Evolutionary conservation across 2,329 filamentous ascomycete genomes (phyloP), one percentile per base, ranked within the genome.

Genomic region (Monilinia aucupariae): DNA sequence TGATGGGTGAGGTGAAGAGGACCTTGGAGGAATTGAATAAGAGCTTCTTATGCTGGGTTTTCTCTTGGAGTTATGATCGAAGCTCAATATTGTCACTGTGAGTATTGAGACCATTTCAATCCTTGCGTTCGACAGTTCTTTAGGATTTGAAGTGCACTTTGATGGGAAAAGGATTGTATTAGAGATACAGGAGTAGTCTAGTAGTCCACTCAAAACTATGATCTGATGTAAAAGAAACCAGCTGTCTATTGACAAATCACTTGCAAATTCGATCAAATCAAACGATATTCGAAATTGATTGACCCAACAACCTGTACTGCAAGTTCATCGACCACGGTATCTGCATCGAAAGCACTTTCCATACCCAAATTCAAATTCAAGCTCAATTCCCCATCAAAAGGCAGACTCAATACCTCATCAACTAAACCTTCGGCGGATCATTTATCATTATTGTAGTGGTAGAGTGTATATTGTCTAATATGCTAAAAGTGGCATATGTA

Each of bases 351-450:
- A 10, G 4, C 9, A 22, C 25, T 47, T 2, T 9, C 43, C n/a
- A 10, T 12, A 13, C 17, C 13, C 27, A 47, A 47, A 22, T 13
- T 22, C n/a, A 56, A 3, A 6, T 10, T 6, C 9, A 8, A 34
- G 8, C n/a, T 2, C n/a, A 17, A 10, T 45, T 2, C 3, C 3
- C 4, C 3, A 47, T 1, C 5, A 8, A 12, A n/a, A n/a, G n/a
- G n/a, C n/a, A n/a, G n/a, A 15, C 10, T 56, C 41, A 47, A 47
- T 13, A 20, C 8, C 22, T 25, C 17, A 4, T n/a, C 7, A 15
- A 25, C 13, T 37, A 20, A 12, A 17, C 27, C 1, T 47, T 56
- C 13, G 30, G 22, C 0, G 54, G 54, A 10, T 47, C 27, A 2
- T 25, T 47, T 4, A 56, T n/a, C n/a, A n/a, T n/a, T n/a, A n/a